These are phyloP conservation scores for Graphilbum fragrans DNA, from an alignment of 2,329 filamentous ascomycete genomes.

Conservation along the genomic window DNA sequence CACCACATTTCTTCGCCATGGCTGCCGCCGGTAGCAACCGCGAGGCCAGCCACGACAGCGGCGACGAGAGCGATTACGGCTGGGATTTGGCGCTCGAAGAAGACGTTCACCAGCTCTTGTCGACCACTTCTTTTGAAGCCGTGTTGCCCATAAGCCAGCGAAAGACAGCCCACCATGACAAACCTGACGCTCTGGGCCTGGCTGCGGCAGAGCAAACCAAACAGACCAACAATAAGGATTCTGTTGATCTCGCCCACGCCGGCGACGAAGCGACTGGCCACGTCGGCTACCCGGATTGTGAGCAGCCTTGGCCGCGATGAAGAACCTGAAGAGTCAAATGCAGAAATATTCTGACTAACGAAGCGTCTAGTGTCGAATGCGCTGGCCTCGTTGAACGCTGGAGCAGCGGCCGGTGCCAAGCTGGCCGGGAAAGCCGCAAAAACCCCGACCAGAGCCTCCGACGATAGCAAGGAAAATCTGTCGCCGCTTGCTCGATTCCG, in stretches of 20 bases:
- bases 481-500: conserved; percentile 69
- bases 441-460: neutral
- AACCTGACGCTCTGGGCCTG: conserved; percentile 23
- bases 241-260: too few species aligned
- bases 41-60: neutral
- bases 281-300: conserved; percentile 41
- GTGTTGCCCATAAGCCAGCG: too few species aligned
- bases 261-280: conserved; percentile 3
- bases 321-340: too few species aligned
- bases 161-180: neutral
- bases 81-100: conserved; percentile 35
- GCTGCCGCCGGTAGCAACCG: neutral
- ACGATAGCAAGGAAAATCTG: conserved; percentile 13
- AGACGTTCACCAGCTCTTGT: conserved; percentile 16
- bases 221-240: too few species aligned
- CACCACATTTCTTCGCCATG: too few species aligned
- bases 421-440: too few species aligned
- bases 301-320: too few species aligned
- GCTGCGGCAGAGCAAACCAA: too few species aligned
- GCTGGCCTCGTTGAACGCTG: conserved; percentile 16
- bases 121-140: too few species aligned
- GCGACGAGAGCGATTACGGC: conserved; percentile 30
- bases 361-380: conserved; percentile 52
- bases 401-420: neutral
- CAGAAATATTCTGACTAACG: conserved; percentile 53